Percentiles rank a stretch among this genome's conserved stretches.
phyloP scores from a whole-genome alignment of 1,284 basidiomycete species.

The Apiotrichum akiyoshidainum region DNA sequence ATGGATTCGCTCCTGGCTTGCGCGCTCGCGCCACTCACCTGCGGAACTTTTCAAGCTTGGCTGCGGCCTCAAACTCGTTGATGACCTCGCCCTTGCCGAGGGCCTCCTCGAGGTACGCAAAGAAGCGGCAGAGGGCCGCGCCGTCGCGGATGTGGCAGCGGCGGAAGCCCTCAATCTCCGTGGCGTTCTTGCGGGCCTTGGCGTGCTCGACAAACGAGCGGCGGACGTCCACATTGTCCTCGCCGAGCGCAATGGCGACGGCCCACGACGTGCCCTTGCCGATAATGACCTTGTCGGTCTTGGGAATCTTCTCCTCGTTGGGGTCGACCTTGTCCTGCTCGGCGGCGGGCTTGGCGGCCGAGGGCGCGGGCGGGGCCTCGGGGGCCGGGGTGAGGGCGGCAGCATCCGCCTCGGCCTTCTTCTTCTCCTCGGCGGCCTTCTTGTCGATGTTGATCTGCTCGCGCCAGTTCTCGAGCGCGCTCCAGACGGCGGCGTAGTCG shows the following conservation, averaged over 20 bases:
- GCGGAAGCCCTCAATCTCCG: constrained; percentile 85
- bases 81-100: constrained; percentile 64
- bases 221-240: constrained; percentile 61
- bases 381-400: constrained; percentile 2
- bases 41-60: constrained; percentile 73
- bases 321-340: constrained; percentile 1
- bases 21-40: constrained; percentile 59
- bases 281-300: constrained; percentile 54
- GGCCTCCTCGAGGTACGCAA: constrained; percentile 89
- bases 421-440: constrained; percentile 11
- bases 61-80: constrained; percentile 77
- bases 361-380: constrained; percentile 11
- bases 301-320: constrained; percentile 32
- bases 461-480: constrained; percentile 29
- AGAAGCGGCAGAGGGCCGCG: constrained; percentile 77
- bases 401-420: constrained; percentile 12
- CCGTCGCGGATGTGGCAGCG: constrained; percentile 87
- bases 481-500: constrained; percentile 68
- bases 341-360: constrained; percentile 1
- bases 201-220: constrained; percentile 74
- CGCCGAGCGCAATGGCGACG: constrained; percentile 69
- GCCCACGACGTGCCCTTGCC: constrained; percentile 73
- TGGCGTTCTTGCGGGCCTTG: constrained; percentile 85
- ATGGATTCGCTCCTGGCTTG: too few species aligned
- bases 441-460: constrained; percentile 18